These are phyloP conservation scores for Stropharia rugosoannulata DNA, from an alignment of 768 basidiomycete genomes.

Conservation along the genomic window DNA sequence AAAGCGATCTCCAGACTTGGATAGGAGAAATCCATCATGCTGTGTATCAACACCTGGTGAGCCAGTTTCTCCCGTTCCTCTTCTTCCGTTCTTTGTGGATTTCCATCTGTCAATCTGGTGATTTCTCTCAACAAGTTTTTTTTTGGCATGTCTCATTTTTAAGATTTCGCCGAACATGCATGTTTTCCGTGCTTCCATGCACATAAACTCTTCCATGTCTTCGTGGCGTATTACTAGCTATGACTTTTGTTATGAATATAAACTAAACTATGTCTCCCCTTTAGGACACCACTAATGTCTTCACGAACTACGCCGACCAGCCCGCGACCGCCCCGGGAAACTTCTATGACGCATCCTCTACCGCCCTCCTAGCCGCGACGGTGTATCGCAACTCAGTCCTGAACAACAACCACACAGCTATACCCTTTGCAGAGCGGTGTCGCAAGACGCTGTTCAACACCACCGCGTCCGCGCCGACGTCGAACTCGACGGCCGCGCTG, in stretches of 20 bases:
- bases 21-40: constrained; percentile 69
- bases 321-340: constrained; percentile 33
- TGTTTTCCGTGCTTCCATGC: no score
- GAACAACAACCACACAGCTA: constrained; percentile 41
- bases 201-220: no score
- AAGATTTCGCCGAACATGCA: no score
- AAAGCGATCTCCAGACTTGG: constrained; percentile 63
- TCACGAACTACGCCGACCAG: constrained; percentile 73
- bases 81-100: no score
- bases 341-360: constrained; percentile 74
- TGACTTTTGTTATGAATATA: neutral
- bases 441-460: constrained; percentile 39
- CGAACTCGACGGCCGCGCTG: constrained; percentile 13
- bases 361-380: constrained; percentile 72
- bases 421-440: constrained; percentile 58
- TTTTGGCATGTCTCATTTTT: no score
- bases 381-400: constrained; percentile 73
- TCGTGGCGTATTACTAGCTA: neutral
- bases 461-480: constrained; percentile 13
- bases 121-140: no score
- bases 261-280: neutral
- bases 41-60: constrained; percentile 61
- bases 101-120: no score
- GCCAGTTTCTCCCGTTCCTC: constrained; percentile 13
- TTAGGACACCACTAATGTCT: constrained; percentile 49